Evolutionary conservation across 2,329 filamentous ascomycete genomes (phyloP).

Genomic region (Cladosporium velox): DNA sequence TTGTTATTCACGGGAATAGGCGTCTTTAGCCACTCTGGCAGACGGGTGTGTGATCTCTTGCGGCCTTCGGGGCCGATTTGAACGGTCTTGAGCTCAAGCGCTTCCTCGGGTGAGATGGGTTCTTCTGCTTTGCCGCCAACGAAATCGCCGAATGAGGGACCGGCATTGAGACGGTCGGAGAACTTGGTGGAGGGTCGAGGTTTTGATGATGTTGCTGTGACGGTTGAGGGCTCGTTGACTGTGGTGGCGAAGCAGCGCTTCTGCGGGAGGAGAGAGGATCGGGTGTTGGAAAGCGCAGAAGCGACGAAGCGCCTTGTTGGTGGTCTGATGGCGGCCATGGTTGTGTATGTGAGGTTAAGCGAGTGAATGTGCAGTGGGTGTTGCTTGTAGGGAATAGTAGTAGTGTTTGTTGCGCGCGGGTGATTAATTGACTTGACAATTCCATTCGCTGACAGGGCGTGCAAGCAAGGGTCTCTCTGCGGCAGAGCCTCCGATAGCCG

Average conservation of each 20-base stretch:
- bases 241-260: constrained; percentile 49
- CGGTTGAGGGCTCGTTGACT: constrained; percentile 41
- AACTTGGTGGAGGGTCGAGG: constrained; percentile 54
- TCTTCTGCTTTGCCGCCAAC: constrained; percentile 47
- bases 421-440: constrained; percentile 12
- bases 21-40: constrained; percentile 95
- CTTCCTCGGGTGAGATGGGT: constrained; percentile 51
- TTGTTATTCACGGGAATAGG: constrained; percentile 83
- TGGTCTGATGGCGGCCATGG: constrained; percentile 33
- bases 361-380: constrained; percentile 7
- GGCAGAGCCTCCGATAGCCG: constrained; percentile 8
- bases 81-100: constrained; percentile 62
- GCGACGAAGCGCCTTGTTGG: constrained; percentile 31
- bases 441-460: constrained; percentile 16
- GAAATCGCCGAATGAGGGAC: constrained; percentile 66
- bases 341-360: constrained; percentile 16
- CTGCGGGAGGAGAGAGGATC: constrained; percentile 33
- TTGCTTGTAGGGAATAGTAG: background rate
- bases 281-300: constrained; percentile 26
- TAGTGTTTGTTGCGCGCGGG: background rate
- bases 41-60: constrained; percentile 68
- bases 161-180: constrained; percentile 63
- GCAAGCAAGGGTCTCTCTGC: background rate
- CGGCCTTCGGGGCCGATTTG: constrained; percentile 62
- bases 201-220: constrained; percentile 35